Conservation (phyloP, 345 rosid genomes). For the Microcos paniculata region DNA sequence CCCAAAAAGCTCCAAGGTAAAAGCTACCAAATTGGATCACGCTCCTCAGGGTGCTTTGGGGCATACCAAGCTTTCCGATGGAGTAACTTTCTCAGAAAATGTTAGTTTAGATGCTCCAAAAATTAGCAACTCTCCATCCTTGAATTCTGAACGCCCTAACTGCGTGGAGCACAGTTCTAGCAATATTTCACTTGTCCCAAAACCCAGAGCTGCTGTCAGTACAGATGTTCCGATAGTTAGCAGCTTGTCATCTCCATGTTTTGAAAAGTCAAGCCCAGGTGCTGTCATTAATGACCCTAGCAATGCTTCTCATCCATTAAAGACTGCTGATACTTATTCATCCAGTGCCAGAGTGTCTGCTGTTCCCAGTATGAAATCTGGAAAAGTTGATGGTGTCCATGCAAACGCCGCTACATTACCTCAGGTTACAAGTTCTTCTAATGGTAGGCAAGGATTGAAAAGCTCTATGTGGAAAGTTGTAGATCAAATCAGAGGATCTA, state of each 20-base stretch:
- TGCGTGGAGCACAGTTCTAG: neutral
- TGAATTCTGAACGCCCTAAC: constrained; percentile 23
- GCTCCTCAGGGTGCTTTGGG: constrained; percentile 26
- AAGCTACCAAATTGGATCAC: constrained; percentile 27
- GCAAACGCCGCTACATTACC: constrained; percentile 29
- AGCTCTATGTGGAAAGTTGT: constrained; percentile 61
- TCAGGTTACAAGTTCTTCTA: constrained; percentile 31
- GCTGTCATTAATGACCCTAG: constrained; percentile 22
- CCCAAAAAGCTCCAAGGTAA: constrained; percentile 28
- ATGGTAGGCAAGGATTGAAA: constrained; percentile 47
- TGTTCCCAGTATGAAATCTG: constrained; percentile 35
- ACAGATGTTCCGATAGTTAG: constrained; percentile 17
- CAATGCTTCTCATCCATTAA: constrained; percentile 28
- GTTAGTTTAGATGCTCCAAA: constrained; percentile 17
- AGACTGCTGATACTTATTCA: constrained; percentile 33
- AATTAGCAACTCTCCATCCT: constrained; percentile 20
- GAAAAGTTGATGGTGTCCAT: constrained; percentile 34
- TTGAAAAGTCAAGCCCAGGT: constrained; percentile 30
- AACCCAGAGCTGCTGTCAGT: constrained; percentile 24
- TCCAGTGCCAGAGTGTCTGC: constrained; percentile 27
- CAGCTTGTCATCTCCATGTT: constrained; percentile 22
- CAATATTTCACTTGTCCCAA: constrained; percentile 13
- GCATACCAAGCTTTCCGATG: constrained; percentile 18
- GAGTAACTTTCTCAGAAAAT: constrained; percentile 26
- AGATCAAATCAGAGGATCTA: constrained; percentile 66